phyloP scores from a whole-genome alignment of 306 rosid species.

The Malus asiatica region DNA sequence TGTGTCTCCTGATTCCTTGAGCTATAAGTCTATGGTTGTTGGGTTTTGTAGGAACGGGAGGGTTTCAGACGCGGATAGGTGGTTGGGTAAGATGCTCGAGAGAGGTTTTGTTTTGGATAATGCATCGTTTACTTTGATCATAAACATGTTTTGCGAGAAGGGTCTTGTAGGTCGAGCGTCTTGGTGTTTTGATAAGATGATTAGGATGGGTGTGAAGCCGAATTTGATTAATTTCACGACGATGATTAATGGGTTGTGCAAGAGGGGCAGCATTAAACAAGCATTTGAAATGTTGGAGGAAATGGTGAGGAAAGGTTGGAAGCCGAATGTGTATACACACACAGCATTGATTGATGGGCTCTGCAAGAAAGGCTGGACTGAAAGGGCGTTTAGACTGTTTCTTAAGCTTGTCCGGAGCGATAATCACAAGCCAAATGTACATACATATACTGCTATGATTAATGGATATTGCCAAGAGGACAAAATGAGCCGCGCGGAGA shows the following conservation, averaged over 20 bases:
- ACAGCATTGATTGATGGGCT: slow-evolving; percentile 70
- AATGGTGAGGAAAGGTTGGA: slow-evolving; percentile 88
- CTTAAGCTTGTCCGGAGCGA: slow-evolving; percentile 91
- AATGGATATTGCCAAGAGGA: slow-evolving; percentile 69
- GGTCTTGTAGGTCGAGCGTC: slow-evolving; percentile 47
- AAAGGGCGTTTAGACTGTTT: slow-evolving; percentile 81
- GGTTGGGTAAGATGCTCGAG: slow-evolving; percentile 63
- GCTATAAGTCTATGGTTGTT: slow-evolving; percentile 61
- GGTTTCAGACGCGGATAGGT: slow-evolving; percentile 66
- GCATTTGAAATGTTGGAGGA: slow-evolving; percentile 98
- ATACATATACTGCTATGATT: slow-evolving; percentile 86
- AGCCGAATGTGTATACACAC: slow-evolving; percentile 84
- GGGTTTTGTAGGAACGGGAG: slow-evolving; percentile 48
- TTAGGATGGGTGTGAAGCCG: slow-evolving; percentile 59
- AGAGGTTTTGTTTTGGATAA: slow-evolving; percentile 63
- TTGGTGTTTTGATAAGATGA: slow-evolving; percentile 58
- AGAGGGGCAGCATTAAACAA: slow-evolving; percentile 80
- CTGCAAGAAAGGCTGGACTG: slow-evolving; percentile 98
- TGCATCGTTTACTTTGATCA: slow-evolving; percentile 49
- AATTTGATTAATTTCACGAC: slow-evolving; percentile 70
- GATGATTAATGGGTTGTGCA: slow-evolving; percentile 77
- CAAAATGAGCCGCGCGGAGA: slow-evolving; percentile 75
- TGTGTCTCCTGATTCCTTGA: slow-evolving; percentile 51
- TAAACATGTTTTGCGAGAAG: slow-evolving; percentile 45
- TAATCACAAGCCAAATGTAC: slow-evolving; percentile 65